These are phyloP conservation scores for Nannizziopsis arthrosporioides DNA, from an alignment of 2,329 filamentous ascomycete genomes.

Conservation along the genomic window DNA sequence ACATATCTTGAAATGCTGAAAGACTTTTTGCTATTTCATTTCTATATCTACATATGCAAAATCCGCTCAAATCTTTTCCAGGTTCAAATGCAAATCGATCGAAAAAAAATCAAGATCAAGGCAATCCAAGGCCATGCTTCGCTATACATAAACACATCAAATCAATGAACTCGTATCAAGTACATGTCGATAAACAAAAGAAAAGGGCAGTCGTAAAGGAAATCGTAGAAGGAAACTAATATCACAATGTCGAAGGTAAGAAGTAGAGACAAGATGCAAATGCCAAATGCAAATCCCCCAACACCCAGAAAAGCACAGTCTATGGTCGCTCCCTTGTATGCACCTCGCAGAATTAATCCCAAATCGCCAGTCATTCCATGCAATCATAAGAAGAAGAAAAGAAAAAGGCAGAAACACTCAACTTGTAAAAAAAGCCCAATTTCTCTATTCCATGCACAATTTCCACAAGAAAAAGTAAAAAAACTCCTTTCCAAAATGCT, in stretches of 20 bases:
- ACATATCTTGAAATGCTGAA: too few relatives aligned
- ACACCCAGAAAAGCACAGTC: not conserved
- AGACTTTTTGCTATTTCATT: too few relatives aligned
- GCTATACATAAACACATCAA: constrained; percentile 1
- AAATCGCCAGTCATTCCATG: too few relatives aligned
- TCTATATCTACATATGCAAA: too few relatives aligned
- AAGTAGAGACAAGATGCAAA: constrained; percentile 1
- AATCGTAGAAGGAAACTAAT: not conserved
- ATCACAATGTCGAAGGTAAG: constrained; percentile 2
- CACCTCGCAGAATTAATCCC: not conserved
- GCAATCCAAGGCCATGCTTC: not conserved
- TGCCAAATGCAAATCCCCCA: not conserved
- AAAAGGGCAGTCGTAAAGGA: constrained; percentile 1
- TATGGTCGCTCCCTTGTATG: not conserved
- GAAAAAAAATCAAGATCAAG: not conserved
- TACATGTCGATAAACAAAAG: too few relatives aligned
- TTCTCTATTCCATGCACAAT: too few relatives aligned
- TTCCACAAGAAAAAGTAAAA: too few relatives aligned
- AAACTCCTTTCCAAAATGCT: too few relatives aligned
- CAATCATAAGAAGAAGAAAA: not conserved
- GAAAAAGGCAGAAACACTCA: not conserved
- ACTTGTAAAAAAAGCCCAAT: not conserved
- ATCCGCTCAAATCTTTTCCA: too few relatives aligned
- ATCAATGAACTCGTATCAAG: not conserved
- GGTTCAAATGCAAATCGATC: too few relatives aligned